Evolutionary conservation across 495 filamentous ascomycete species (phyloP), one percentile per base, ranked within the genome.

Genomic region (Hypoxylon trugodes): DNA sequence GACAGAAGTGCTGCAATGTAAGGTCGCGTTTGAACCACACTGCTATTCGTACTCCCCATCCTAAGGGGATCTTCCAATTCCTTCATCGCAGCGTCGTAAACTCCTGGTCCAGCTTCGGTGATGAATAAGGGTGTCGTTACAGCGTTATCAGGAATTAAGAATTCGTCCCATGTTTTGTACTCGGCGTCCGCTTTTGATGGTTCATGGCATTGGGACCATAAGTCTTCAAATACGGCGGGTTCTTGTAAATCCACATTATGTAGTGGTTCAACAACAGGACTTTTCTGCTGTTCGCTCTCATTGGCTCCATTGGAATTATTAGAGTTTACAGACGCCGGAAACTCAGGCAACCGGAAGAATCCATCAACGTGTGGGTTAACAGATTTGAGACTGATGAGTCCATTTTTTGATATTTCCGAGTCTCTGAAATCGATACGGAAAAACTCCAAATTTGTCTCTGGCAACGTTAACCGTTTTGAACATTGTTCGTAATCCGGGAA

Each of bases 141-240:
- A 12, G 64, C 64, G 52, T 60, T 49, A 35, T 73, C 63, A 8
- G 65, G 66, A 35, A 82, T 58, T 7, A 82, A 75, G 69, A 90
- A 93, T 2, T 66, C 80, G 53, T 96, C 90, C 93, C 92, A 97
- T 18, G 85, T 90, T 62, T 78, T 86, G 59, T 82, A 83, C 41
- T 81, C 77, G 22, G 77, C 70, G 21, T 72, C 54, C 37, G 64
- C 68, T 18, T 70, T 66, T 9, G 55, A 36, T 65, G 53, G 12
- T 4, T 74, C 66, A 1, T 76, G 68, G 10, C 69, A 61, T 49
- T 72, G 9, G 45, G 80, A 68, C 89, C 89, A 93, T 19, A 88
- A 66, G 42, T 89, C 82, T 1, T 83, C 72, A 22, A 62, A 67
- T 26, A 58, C 66, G 41, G 65, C 74, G 35, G 73, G 58, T 38